Evolutionary conservation across 2,329 filamentous ascomycete species (phyloP).

Genomic region (Niveomyces coronatus): DNA sequence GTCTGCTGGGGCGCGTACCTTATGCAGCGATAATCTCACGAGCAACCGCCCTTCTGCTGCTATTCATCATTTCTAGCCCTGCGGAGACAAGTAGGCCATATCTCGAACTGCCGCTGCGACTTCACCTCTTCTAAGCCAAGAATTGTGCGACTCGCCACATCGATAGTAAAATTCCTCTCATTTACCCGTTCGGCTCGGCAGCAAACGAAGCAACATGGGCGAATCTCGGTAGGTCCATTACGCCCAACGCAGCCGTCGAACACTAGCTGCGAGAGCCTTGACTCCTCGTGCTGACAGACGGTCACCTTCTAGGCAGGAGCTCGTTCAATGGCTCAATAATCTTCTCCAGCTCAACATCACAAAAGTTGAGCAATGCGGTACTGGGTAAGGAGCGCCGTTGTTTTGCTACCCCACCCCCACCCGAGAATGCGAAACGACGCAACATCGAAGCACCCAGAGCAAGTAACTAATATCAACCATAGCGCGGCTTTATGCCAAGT

Average conservation of each 20-base stretch:
- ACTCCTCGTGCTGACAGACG: conserved; percentile 1
- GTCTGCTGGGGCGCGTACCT: conserved; percentile 5
- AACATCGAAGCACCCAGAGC: background rate
- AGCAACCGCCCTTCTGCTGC: conserved; percentile 6
- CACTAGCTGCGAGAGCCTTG: background rate
- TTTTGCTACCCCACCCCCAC: conserved; percentile 14
- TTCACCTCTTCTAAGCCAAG: too few relatives aligned
- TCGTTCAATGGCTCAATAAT: conserved; percentile 94
- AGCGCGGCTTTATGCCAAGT: conserved; percentile 95
- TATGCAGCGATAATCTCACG: conserved; percentile 9
- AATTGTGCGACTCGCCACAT: too few relatives aligned
- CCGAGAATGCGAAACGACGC: conserved; percentile 7
- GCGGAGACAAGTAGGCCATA: background rate
- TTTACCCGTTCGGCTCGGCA: conserved; percentile 8
- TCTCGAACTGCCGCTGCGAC: background rate
- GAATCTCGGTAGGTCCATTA: conserved; percentile 33
- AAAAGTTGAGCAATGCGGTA: conserved; percentile 98
- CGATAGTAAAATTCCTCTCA: too few relatives aligned
- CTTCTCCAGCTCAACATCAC: conserved; percentile 96
- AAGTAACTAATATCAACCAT: conserved; percentile 13
- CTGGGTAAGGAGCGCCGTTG: conserved; percentile 55
- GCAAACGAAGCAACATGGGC: conserved; percentile 31
- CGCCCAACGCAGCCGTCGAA: conserved; percentile 4
- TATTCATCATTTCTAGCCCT: background rate
- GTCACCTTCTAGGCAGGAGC: conserved; percentile 64